Conservation (phyloP, 176 grass and related monocot genomes). For the Eragrostis nindensis region DNA sequence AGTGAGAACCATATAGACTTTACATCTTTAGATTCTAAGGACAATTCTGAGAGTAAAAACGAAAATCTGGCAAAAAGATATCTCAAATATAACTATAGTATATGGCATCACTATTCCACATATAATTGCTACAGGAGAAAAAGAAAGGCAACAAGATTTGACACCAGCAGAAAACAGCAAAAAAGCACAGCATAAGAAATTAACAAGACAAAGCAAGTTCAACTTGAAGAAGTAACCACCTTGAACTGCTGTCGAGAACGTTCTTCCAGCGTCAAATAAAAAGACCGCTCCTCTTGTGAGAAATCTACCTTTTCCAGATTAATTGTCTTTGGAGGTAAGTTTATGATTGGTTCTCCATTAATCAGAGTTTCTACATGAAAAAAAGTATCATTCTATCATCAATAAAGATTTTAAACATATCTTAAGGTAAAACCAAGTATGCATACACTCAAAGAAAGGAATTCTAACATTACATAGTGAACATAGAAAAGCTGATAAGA, state of each 20-base stretch:
- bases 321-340: conserved; percentile 85
- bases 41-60: neutral
- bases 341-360: conserved; percentile 94
- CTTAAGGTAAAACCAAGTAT: neutral
- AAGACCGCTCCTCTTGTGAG: conserved; percentile 78
- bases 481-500: conserved; percentile 12
- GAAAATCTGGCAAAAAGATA: conserved; percentile 4
- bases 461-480: neutral
- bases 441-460: conserved; percentile 27
- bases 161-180: neutral
- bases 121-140: neutral
- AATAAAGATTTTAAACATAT: conserved; percentile 34
- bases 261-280: conserved; percentile 92
- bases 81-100: conserved; percentile 20
- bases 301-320: conserved; percentile 85
- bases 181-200: neutral
- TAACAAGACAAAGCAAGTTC: conserved; percentile 20
- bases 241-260: conserved; percentile 94
- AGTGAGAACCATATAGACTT: conserved; percentile 12
- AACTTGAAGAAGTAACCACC: conserved; percentile 42
- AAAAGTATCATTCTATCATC: conserved; percentile 25
- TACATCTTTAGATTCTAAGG: neutral
- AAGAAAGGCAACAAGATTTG: neutral
- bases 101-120: neutral
- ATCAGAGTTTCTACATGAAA: conserved; percentile 77